These are phyloP conservation scores for Aspergillus felis DNA, from an alignment of 2,329 filamentous ascomycete genomes.

Conservation along the genomic window DNA sequence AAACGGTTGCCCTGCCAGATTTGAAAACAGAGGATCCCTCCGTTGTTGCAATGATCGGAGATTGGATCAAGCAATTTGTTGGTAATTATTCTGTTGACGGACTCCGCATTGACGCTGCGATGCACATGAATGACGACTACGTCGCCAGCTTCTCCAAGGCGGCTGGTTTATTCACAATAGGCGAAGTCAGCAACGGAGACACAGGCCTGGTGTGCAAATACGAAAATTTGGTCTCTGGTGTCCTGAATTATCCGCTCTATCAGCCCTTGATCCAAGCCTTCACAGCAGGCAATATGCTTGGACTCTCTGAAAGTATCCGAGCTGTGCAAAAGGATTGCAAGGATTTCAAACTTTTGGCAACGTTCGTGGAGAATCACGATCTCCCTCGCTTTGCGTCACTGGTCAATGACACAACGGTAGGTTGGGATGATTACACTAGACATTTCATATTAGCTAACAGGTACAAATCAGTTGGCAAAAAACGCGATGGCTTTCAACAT, in stretches of 20 bases:
- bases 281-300: slow-evolving; percentile 25
- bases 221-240: slow-evolving; percentile 39
- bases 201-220: slow-evolving; percentile 36
- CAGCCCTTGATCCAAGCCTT: slow-evolving; percentile 31
- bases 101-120: slow-evolving; percentile 48
- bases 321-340: slow-evolving; percentile 25
- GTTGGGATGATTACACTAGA: background rate
- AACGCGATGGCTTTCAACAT: slow-evolving; percentile 62
- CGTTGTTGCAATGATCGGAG: slow-evolving; percentile 35
- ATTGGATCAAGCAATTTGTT: slow-evolving; percentile 40
- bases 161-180: slow-evolving; percentile 42
- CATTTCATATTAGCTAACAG: slow-evolving; percentile 1
- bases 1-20: slow-evolving; percentile 47
- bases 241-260: slow-evolving; percentile 46
- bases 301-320: slow-evolving; percentile 21
- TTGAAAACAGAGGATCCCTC: slow-evolving; percentile 42
- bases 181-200: slow-evolving; percentile 41
- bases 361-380: slow-evolving; percentile 60
- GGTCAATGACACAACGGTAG: slow-evolving; percentile 49
- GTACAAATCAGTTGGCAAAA: slow-evolving; percentile 44
- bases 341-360: slow-evolving; percentile 47
- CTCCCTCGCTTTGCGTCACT: slow-evolving; percentile 50
- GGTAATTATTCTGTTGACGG: slow-evolving; percentile 47
- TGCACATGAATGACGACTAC: slow-evolving; percentile 44
- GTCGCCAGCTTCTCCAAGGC: slow-evolving; percentile 33